These are phyloP conservation scores for Hibiscus syriacus DNA, from an alignment of 345 rosid genomes.

Conservation along the genomic window DNA sequence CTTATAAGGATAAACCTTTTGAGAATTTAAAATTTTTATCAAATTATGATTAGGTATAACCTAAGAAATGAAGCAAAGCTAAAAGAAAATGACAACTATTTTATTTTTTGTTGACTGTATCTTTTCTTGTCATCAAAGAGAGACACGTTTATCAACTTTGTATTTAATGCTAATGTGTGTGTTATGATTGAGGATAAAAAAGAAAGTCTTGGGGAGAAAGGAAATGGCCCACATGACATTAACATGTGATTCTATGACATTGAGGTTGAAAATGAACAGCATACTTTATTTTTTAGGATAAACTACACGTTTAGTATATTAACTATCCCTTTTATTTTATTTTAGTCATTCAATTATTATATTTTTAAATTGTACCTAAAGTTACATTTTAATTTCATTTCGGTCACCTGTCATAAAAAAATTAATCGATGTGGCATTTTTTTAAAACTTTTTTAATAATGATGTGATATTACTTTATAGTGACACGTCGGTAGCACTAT, in stretches of 20 bases:
- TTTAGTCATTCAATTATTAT: no score
- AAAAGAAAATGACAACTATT: background rate
- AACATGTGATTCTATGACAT: background rate
- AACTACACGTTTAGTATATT: no score
- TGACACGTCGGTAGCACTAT: no score
- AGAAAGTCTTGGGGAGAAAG: background rate
- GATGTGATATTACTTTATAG: no score
- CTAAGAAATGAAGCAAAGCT: background rate
- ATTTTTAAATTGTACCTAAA: no score
- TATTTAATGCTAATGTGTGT: background rate
- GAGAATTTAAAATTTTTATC: background rate
- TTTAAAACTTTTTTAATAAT: no score
- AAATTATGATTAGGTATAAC: background rate
- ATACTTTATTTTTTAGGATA: no score
- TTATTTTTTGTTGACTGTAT: background rate
- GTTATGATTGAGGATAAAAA: constrained; percentile 4
- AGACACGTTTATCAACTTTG: constrained; percentile 9
- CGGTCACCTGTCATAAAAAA: no score
- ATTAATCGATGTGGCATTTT: no score
- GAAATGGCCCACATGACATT: background rate
- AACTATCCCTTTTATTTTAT: no score
- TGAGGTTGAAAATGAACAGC: no score
- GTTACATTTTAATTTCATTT: no score
- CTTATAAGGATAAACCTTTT: background rate
- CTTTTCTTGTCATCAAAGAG: background rate